These are phyloP conservation scores for Geosmithia morbida DNA, from an alignment of 2,329 filamentous ascomycete genomes.

Conservation along the genomic window DNA sequence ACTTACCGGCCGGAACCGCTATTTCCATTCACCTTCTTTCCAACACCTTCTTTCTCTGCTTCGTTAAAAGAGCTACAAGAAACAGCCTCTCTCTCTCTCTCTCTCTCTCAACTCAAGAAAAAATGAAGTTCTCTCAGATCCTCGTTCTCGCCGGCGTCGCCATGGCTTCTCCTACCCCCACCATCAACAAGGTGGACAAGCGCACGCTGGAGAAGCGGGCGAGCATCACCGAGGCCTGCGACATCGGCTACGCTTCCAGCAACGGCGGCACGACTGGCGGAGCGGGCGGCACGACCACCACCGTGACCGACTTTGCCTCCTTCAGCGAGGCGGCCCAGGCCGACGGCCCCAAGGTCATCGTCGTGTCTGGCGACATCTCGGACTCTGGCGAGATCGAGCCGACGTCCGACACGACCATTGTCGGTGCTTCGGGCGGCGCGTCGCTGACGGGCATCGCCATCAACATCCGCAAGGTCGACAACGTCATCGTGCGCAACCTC, in stretches of 20 bases:
- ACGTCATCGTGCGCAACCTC: slow-evolving; percentile 50
- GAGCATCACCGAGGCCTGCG: slow-evolving; percentile 18
- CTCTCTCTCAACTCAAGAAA: not conserved
- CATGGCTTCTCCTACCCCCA: slow-evolving; percentile 15
- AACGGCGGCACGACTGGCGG: slow-evolving; percentile 19
- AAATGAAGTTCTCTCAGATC: slow-evolving; percentile 17
- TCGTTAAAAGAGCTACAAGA: not conserved
- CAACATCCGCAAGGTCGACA: slow-evolving; percentile 30
- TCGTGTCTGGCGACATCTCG: slow-evolving; percentile 12
- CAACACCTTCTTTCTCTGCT: not conserved
- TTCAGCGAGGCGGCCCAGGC: slow-evolving; percentile 13
- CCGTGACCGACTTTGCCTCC: slow-evolving; percentile 10
- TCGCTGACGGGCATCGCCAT: slow-evolving; percentile 27
- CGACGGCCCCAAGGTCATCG: slow-evolving; percentile 12
- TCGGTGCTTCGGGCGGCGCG: slow-evolving; percentile 16
- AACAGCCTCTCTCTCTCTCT: not conserved
- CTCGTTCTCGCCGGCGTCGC: slow-evolving; percentile 14
- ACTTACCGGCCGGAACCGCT: not conserved
- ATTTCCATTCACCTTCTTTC: not conserved
- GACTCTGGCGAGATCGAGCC: slow-evolving; percentile 14
- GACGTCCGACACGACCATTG: slow-evolving; percentile 26
- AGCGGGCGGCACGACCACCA: slow-evolving; percentile 13
- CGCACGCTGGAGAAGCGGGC: slow-evolving; percentile 17
- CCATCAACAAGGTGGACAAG: slow-evolving; percentile 8
- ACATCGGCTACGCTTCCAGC: slow-evolving; percentile 18